Conservation (phyloP, 176 grass and related monocot species). For the bread wheat (Triticum aestivum) region IWGSC_CS_RefSeq_v2.1 NC_057806.1:284243753-284244252, state of each 20-base stretch:
- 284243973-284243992: neutral
- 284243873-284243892: neutral
- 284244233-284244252: neutral
- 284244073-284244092: neutral
- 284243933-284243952: neutral
- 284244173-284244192: neutral
- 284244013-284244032: neutral
- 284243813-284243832: neutral
- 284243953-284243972: slow-evolving; percentile 8
- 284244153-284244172: neutral
- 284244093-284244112: slow-evolving; percentile 6
- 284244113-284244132: neutral
- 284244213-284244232: neutral
- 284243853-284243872: slow-evolving; percentile 4
- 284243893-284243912: neutral
- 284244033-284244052: neutral
- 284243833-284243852: neutral
- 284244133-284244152: neutral
- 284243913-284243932: neutral
- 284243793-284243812: neutral
- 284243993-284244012: slow-evolving; percentile 10
- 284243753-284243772: slow-evolving; percentile 9
- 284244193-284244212: neutral
- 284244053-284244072: neutral
- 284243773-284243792: neutral